Conservation (phyloP, 176 grass and related monocot genomes). For the Cenchrus purpureus region DNA sequence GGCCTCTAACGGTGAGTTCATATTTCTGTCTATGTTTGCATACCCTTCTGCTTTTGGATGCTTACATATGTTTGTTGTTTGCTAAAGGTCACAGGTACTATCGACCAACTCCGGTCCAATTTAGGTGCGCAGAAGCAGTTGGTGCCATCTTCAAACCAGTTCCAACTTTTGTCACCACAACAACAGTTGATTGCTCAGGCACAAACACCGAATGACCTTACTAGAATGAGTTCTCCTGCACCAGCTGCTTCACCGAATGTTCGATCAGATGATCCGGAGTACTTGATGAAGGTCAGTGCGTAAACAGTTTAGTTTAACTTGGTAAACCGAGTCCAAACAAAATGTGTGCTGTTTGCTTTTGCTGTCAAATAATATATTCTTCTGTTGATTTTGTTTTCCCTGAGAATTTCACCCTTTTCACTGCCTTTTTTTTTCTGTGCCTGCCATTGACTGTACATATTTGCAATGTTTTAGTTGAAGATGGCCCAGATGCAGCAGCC, state of each 20-base stretch:
- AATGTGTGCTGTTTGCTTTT: not conserved
- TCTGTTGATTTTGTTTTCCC: constrained; percentile 16
- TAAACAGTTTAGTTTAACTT: constrained; percentile 17
- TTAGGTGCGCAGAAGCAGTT: constrained; percentile 83
- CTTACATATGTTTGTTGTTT: constrained; percentile 45
- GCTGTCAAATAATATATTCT: not conserved
- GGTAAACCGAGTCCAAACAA: constrained; percentile 25
- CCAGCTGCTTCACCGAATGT: constrained; percentile 80
- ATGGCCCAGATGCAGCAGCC: constrained; percentile 80
- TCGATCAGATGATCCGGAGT: constrained; percentile 62
- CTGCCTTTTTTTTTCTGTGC: not conserved
- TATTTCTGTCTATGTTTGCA: constrained; percentile 17
- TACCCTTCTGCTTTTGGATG: constrained; percentile 7
- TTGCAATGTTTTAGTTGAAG: constrained; percentile 73
- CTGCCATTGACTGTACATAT: constrained; percentile 27
- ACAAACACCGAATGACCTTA: constrained; percentile 76
- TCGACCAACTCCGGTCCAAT: constrained; percentile 84
- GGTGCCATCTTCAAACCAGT: constrained; percentile 80
- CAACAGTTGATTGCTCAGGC: constrained; percentile 81
- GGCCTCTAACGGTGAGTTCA: constrained; percentile 84
- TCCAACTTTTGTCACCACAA: constrained; percentile 81
- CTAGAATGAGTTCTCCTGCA: constrained; percentile 82
- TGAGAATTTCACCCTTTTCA: not conserved
- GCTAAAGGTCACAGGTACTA: constrained; percentile 68
- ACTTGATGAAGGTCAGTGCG: constrained; percentile 67